These are phyloP conservation scores for Pythium plurisporium DNA, from an alignment of 352 stramenopile species.

Conservation along the genomic window DNA sequence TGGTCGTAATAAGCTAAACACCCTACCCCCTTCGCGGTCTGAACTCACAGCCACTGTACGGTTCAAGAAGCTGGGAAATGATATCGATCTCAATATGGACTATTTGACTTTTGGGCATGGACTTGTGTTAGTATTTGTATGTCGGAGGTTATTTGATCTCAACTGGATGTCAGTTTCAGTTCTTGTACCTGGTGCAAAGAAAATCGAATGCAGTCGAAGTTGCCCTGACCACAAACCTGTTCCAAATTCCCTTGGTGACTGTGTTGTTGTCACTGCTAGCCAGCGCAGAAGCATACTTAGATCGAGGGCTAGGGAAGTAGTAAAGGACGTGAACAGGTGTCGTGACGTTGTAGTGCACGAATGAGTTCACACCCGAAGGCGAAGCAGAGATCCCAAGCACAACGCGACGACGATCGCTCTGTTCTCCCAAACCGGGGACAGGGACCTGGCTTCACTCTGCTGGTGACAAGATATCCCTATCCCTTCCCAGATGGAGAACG, in stretches of 20 bases:
- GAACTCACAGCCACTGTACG: conserved; percentile 21
- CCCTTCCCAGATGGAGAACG: conserved; percentile 18
- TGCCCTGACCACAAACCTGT: conserved; percentile 6
- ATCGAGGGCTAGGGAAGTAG: background rate
- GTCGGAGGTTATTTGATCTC: background rate
- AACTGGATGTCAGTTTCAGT: background rate
- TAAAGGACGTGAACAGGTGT: conserved; percentile 13
- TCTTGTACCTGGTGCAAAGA: conserved; percentile 1
- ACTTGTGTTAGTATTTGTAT: background rate
- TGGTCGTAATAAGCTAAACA: conserved; percentile 3
- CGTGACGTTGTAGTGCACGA: conserved; percentile 4
- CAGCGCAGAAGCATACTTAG: conserved; percentile 2
- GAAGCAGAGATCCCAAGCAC: background rate
- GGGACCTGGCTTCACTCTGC: background rate
- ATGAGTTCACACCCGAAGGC: background rate
- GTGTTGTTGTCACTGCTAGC: conserved; percentile 7
- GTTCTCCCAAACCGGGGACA: background rate
- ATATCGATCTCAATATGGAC: background rate
- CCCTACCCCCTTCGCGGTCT: conserved; percentile 10
- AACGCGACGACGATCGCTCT: conserved; percentile 4
- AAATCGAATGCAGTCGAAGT: conserved; percentile 9
- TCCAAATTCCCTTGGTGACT: background rate
- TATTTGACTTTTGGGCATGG: background rate
- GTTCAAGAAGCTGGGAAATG: conserved; percentile 6
- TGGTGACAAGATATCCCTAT: conserved; percentile 3